A percentile compares a stretch with the other conserved stretches of the same genome.
These are phyloP conservation scores for Trichophyton simii DNA, from an alignment of 2,329 filamentous ascomycete genomes.

Conservation along the genomic window DNA sequence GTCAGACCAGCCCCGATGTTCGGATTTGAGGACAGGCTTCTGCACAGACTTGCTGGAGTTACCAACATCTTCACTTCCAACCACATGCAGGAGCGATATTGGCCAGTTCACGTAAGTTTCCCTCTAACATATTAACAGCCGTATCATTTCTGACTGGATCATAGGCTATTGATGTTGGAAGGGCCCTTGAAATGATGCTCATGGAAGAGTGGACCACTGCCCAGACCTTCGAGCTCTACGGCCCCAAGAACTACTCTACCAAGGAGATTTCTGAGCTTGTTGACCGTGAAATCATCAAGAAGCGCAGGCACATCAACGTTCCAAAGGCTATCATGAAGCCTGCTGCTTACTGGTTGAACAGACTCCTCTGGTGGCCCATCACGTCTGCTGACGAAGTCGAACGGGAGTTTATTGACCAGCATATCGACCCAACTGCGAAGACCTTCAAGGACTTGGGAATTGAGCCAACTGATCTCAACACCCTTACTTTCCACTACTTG, in stretches of 20 bases:
- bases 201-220: slow-evolving; percentile 81
- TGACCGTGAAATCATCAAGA: slow-evolving; percentile 83
- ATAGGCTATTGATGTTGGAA: slow-evolving; percentile 76
- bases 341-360: slow-evolving; percentile 61
- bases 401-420: slow-evolving; percentile 83
- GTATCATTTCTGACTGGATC: background rate
- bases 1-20: slow-evolving; percentile 89
- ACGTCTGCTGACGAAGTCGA: slow-evolving; percentile 76
- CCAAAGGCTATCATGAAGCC: slow-evolving; percentile 72
- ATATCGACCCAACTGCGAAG: slow-evolving; percentile 81
- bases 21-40: slow-evolving; percentile 84
- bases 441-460: slow-evolving; percentile 91
- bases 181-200: slow-evolving; percentile 77
- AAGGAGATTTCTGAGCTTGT: slow-evolving; percentile 77
- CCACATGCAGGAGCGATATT: slow-evolving; percentile 81
- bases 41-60: slow-evolving; percentile 69
- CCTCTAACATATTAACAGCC: background rate
- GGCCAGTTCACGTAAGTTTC: slow-evolving; percentile 68
- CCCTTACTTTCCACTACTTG: slow-evolving; percentile 87
- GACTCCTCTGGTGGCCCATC: slow-evolving; percentile 76
- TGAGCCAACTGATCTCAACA: slow-evolving; percentile 71
- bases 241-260: slow-evolving; percentile 83
- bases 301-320: slow-evolving; percentile 79
- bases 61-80: slow-evolving; percentile 82
- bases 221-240: slow-evolving; percentile 89